These are phyloP conservation scores for Ballota nigra DNA, from an alignment of 257 asterid genomes.

Conservation along the genomic window DNA sequence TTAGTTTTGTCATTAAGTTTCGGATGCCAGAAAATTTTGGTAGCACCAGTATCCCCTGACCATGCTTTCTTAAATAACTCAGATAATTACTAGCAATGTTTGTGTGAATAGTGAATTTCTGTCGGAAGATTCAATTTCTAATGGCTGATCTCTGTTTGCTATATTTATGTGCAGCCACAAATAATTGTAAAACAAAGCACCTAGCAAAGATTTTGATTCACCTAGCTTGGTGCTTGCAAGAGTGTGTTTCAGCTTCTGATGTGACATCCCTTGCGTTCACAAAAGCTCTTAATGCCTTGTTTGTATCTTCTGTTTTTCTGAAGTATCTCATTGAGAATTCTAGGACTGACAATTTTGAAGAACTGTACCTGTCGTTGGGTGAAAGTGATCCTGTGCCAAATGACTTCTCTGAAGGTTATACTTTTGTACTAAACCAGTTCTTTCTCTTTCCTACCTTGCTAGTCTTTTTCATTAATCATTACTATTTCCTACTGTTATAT, in stretches of 20 bases:
- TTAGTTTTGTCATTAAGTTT: constrained; percentile 1
- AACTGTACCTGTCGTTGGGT: constrained; percentile 62
- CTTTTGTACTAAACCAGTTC: constrained; percentile 12
- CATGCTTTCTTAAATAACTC: neutral
- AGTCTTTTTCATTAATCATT: neutral
- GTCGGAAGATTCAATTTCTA: neutral
- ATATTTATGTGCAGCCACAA: constrained; percentile 57
- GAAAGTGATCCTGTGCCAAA: constrained; percentile 63
- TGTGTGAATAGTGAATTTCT: constrained; percentile 11
- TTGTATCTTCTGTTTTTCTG: constrained; percentile 80
- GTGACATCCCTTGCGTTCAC: constrained; percentile 51
- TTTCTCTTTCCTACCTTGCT: constrained; percentile 1
- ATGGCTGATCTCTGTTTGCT: constrained; percentile 26
- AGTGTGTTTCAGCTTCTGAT: constrained; percentile 68
- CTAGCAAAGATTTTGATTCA: constrained; percentile 85
- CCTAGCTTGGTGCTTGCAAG: constrained; percentile 84
- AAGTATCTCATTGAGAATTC: constrained; percentile 77
- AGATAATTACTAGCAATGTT: constrained; percentile 3
- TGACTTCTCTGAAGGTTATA: constrained; percentile 62
- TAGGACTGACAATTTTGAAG: constrained; percentile 72
- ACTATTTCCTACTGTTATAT: neutral
- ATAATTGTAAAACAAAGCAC: constrained; percentile 81
- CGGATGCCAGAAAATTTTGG: neutral
- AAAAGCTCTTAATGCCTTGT: constrained; percentile 79
- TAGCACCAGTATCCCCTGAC: neutral